Conservation (phyloP, 345 rosid genomes). For the Salix exigua region DNA sequence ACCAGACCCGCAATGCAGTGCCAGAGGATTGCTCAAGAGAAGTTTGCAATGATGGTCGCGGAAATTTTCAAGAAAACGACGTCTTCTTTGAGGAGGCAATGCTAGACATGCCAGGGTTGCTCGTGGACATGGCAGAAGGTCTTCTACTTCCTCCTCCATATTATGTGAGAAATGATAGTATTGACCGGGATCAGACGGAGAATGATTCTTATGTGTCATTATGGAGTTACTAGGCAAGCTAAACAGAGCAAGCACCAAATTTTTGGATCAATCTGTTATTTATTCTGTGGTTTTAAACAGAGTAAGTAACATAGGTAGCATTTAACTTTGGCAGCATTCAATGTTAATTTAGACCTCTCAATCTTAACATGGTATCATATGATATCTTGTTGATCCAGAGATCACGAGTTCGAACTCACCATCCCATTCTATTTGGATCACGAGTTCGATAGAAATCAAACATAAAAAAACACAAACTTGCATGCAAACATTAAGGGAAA, state of each 20-base stretch:
- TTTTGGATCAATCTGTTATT: neutral
- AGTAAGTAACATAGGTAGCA: neutral
- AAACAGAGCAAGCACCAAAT: no score
- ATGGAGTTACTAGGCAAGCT: conserved; percentile 9
- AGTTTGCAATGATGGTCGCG: neutral
- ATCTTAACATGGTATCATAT: no score
- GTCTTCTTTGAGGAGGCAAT: conserved; percentile 36
- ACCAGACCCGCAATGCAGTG: no score
- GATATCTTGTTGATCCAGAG: no score
- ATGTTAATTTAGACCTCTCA: neutral
- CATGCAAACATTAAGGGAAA: no score
- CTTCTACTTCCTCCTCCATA: conserved; percentile 58
- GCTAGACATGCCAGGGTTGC: conserved; percentile 45
- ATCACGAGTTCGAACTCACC: no score
- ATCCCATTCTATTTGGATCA: no score
- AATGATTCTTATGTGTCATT: conserved; percentile 1
- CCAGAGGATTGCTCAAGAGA: conserved; percentile 5
- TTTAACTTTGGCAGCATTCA: neutral
- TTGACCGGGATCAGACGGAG: conserved; percentile 6
- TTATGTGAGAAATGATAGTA: conserved; percentile 10
- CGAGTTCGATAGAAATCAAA: no score
- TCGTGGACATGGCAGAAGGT: conserved; percentile 58
- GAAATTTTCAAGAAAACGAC: conserved; percentile 1
- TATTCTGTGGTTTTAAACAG: neutral
- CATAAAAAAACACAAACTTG: no score